Conservation (phyloP, 345 rosid species). For the rapeseed (Brassica napus) region Da-Ae NC_063447.1:7086501-7087000, state of each 20-base stretch:
- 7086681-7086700: constrained; percentile 67
- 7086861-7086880: constrained; percentile 92
- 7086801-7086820: constrained; percentile 86
- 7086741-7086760: constrained; percentile 61
- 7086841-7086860: constrained; percentile 85
- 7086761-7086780: constrained; percentile 59
- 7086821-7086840: constrained; percentile 81
- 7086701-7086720: constrained; percentile 74
- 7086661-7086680: constrained; percentile 62
- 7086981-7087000: neutral
- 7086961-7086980: neutral
- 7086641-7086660: constrained; percentile 68
- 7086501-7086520: constrained; percentile 90
- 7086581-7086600: constrained; percentile 71
- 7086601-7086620: constrained; percentile 62
- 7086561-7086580: constrained; percentile 83
- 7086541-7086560: constrained; percentile 81
- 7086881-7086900: constrained; percentile 92
- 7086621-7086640: constrained; percentile 44
- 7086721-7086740: constrained; percentile 65
- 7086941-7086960: neutral
- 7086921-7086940: neutral
- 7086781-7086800: constrained; percentile 82
- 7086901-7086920: constrained; percentile 5
- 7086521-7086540: constrained; percentile 71